Evolutionary conservation across 352 stramenopile species (phyloP).

Genomic region (Phytophthora podocarpi): DNA sequence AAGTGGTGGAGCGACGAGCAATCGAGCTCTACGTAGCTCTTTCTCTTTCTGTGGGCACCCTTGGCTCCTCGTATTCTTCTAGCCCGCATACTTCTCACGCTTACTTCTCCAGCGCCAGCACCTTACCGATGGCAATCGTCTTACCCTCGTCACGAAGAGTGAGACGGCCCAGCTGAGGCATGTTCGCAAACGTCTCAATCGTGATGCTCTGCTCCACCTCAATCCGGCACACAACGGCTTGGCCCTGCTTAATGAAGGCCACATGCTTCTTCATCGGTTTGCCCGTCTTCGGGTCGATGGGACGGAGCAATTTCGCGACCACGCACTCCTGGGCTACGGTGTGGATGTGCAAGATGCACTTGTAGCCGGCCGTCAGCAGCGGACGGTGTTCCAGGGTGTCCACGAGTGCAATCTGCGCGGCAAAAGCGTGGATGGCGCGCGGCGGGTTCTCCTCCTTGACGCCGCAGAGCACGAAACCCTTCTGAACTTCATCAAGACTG

Average conservation of each 20-base stretch:
- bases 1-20: not conserved
- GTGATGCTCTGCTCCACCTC: slow-evolving; percentile 93
- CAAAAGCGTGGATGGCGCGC: slow-evolving; percentile 81
- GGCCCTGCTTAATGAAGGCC: slow-evolving; percentile 95
- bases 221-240: slow-evolving; percentile 94
- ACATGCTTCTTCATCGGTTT: slow-evolving; percentile 93
- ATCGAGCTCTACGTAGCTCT: not conserved
- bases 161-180: slow-evolving; percentile 97
- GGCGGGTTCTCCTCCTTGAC: slow-evolving; percentile 50
- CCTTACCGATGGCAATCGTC: slow-evolving; percentile 99
- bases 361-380: slow-evolving; percentile 97
- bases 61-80: not conserved
- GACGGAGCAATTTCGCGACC: slow-evolving; percentile 91
- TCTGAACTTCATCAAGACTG: slow-evolving; percentile 82
- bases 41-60: not conserved
- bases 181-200: slow-evolving; percentile 95
- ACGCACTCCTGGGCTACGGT: slow-evolving; percentile 96
- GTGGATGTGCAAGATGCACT: slow-evolving; percentile 98
- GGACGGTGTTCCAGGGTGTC: slow-evolving; percentile 97
- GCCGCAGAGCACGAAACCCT: slow-evolving; percentile 95
- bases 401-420: slow-evolving; percentile 95
- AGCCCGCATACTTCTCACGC: not conserved
- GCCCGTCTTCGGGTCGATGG: slow-evolving; percentile 90
- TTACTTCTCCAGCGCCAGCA: slow-evolving; percentile 93
- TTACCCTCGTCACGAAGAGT: slow-evolving; percentile 98